Conservation (phyloP, 2,329 filamentous ascomycete genomes). For the Ophiocordyceps camponoti-saundersi region DNA sequence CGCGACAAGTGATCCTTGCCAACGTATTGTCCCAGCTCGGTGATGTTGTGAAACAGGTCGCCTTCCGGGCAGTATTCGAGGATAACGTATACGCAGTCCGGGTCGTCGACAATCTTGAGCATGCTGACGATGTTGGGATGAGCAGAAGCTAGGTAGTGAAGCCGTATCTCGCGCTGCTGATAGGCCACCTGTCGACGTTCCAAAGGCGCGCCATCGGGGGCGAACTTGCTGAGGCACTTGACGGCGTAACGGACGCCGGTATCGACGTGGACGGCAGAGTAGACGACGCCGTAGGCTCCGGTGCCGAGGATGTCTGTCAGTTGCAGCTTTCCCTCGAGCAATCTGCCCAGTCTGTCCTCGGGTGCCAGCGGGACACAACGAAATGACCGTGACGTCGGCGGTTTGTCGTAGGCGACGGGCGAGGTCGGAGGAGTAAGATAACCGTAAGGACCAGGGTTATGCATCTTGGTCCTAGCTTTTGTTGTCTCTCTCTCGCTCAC, state of each 20-base stretch:
- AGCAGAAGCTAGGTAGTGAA: constrained; percentile 76
- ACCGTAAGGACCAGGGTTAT: constrained; percentile 39
- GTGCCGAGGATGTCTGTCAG: constrained; percentile 76
- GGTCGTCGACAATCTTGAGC: constrained; percentile 79
- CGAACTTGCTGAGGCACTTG: constrained; percentile 90
- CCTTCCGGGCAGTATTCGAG: constrained; percentile 95
- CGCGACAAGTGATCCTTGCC: constrained; percentile 81
- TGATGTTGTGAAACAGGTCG: constrained; percentile 94
- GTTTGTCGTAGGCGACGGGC: constrained; percentile 32
- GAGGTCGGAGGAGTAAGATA: constrained; percentile 42
- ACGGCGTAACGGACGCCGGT: constrained; percentile 77
- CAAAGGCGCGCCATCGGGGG: constrained; percentile 50
- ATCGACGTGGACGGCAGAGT: constrained; percentile 71
- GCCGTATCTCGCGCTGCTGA: constrained; percentile 80
- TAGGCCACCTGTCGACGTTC: constrained; percentile 77
- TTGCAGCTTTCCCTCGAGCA: constrained; percentile 69
- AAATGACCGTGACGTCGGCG: constrained; percentile 28
- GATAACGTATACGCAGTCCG: constrained; percentile 89
- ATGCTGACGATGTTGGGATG: constrained; percentile 91
- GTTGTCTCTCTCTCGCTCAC: not conserved
- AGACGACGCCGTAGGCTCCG: constrained; percentile 93
- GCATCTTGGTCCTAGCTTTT: constrained; percentile 27
- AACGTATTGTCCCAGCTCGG: constrained; percentile 82
- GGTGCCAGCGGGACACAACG: constrained; percentile 45
- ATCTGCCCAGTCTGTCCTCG: constrained; percentile 71